These are phyloP conservation scores for Rhodotorula toruloides DNA, from an alignment of 768 basidiomycete genomes.

Conservation along the genomic window DNA sequence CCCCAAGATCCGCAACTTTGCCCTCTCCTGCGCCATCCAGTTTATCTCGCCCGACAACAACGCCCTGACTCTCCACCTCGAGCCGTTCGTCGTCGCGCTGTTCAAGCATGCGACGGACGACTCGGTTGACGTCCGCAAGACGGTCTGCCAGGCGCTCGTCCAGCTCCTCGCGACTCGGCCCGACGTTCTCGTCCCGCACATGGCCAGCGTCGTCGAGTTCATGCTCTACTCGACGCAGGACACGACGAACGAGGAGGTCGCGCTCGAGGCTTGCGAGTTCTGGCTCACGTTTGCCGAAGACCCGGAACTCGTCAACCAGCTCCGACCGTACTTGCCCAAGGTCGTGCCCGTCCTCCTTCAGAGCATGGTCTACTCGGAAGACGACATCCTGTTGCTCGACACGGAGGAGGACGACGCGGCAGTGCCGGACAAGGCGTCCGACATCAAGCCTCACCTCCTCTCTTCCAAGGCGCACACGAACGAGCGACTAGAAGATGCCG, in stretches of 20 bases:
- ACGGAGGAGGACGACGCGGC: slow-evolving; percentile 76
- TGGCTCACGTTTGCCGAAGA: slow-evolving; percentile 99
- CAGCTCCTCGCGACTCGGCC: slow-evolving; percentile 86
- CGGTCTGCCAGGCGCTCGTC: slow-evolving; percentile 92
- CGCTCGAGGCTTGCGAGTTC: slow-evolving; percentile 97
- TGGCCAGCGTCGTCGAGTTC: slow-evolving; percentile 91
- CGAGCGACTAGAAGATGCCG: slow-evolving; percentile 59
- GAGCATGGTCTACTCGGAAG: slow-evolving; percentile 95
- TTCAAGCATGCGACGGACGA: slow-evolving; percentile 95
- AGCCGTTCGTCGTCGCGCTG: slow-evolving; percentile 82
- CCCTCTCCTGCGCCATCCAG: slow-evolving; percentile 88
- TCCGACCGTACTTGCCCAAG: slow-evolving; percentile 80
- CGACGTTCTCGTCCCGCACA: slow-evolving; percentile 93
- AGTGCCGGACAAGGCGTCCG: slow-evolving; percentile 87
- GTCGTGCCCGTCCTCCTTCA: slow-evolving; percentile 92
- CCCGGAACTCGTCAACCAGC: slow-evolving; percentile 71
- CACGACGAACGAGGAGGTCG: slow-evolving; percentile 79
- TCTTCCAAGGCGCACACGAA: slow-evolving; percentile 78
- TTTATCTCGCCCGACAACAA: slow-evolving; percentile 66
- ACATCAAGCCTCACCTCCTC: slow-evolving; percentile 86
- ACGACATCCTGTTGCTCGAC: slow-evolving; percentile 90
- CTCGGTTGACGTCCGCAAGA: slow-evolving; percentile 83
- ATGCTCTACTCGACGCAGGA: slow-evolving; percentile 93
- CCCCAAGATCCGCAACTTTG: slow-evolving; percentile 85
- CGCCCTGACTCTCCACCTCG: slow-evolving; percentile 83